Base-by-base conservation (phyloP, 345 rosid genomes). In the Adansonia digitata region DNA sequence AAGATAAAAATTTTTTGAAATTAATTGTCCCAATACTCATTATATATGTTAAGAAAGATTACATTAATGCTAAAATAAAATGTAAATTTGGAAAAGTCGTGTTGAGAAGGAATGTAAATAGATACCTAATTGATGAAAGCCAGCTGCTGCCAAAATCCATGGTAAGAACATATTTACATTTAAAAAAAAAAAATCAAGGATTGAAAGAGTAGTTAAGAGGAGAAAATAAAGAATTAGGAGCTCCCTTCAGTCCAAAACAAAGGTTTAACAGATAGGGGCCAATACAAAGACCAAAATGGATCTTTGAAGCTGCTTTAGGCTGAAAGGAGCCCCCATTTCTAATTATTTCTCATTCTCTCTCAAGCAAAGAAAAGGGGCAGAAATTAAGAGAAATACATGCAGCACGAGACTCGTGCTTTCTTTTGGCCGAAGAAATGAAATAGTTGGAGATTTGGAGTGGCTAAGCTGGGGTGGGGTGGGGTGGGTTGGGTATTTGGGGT, bases 241-340 rank as follows among this genome's bases (percentile, higher is more conserved):
- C 68, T 63, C 68, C 68, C 68, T 63, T 63, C 68, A 63, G 68
- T 63, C 68, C 68, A 63, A 37, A 63, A n/a, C 68, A 7, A 24
- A 8, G n/a, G n/a, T n/a, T n/a, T n/a, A n/a, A n/a, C n/a, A n/a
- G n/a, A n/a, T n/a, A n/a, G n/a, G n/a, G n/a, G n/a, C n/a, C n/a
- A n/a, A n/a, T n/a, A n/a, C n/a, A n/a, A n/a, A n/a, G n/a, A 39
- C 42, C 18, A 46, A 60, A 29, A 27, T 31, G 34, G 34, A 31
- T 14, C 20, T n/a, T 60, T 60, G 65, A 60, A 63, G 45, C 68
- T 37, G 68, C 37, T 63, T 63, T 63, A 63, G 68, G 68, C 46
- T 63, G 68, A 37, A 63, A 63, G 27, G 68, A 63, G 68, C 68
- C 46, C 46, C 68, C 46, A 63, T 7, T 63, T 63, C 68, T 63